Conservation (phyloP, 352 stramenopile genomes). For the Globisporangium barbulae region DNA sequence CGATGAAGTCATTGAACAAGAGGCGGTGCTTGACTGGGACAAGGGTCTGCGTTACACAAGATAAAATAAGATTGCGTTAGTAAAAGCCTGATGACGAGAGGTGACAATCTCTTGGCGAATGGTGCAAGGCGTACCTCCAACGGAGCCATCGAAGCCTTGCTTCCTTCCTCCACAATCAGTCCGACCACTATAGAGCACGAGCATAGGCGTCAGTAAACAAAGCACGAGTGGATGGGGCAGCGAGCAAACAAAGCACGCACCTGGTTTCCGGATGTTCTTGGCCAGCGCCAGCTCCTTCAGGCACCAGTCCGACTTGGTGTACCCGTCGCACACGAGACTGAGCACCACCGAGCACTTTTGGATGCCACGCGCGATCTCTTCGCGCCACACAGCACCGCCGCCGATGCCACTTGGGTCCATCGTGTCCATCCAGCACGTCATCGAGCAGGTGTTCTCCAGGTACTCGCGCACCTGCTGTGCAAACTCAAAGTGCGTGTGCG, state of each 20-base stretch:
- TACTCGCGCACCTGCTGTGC: constrained; percentile 59
- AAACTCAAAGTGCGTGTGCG: constrained; percentile 62
- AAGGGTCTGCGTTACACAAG: constrained; percentile 23
- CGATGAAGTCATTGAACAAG: constrained; percentile 57
- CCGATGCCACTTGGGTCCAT: constrained; percentile 80
- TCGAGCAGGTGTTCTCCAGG: constrained; percentile 48
- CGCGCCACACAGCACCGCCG: constrained; percentile 70
- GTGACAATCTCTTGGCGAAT: background rate
- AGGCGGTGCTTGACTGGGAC: constrained; percentile 45
- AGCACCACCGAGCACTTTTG: constrained; percentile 70
- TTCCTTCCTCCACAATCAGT: constrained; percentile 51
- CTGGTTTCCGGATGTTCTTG: constrained; percentile 67
- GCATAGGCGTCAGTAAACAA: constrained; percentile 13
- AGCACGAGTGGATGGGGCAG: background rate
- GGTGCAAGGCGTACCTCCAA: constrained; percentile 11
- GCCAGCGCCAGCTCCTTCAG: constrained; percentile 78
- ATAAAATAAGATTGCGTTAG: background rate
- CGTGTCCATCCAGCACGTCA: constrained; percentile 83
- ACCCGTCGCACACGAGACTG: constrained; percentile 66
- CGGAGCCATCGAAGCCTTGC: constrained; percentile 29
- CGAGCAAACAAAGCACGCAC: constrained; percentile 16
- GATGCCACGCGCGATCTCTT: constrained; percentile 79
- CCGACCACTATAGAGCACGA: constrained; percentile 30
- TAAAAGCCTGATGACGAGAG: background rate
- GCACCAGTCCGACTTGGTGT: constrained; percentile 77